Conservation (phyloP, 2,329 filamentous ascomycete genomes). For the Pseudogymnoascus sp. region DNA sequence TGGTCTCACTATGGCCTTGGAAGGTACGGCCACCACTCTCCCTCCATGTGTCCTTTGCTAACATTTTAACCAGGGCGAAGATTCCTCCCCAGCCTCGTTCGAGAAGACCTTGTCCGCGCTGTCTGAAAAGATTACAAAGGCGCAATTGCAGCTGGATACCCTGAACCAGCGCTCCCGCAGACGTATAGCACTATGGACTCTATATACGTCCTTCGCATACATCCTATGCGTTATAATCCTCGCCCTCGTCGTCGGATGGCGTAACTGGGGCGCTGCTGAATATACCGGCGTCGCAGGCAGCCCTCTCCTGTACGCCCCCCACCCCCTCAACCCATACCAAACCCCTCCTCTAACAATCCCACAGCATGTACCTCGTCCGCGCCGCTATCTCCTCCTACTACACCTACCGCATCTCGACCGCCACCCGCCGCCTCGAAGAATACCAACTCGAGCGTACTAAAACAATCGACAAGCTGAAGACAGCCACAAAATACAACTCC, state of each 20-base stretch:
- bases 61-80: constrained; percentile 51
- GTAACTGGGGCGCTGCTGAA: constrained; percentile 67
- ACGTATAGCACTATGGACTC: constrained; percentile 75
- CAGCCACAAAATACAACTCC: constrained; percentile 91
- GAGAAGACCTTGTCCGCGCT: constrained; percentile 83
- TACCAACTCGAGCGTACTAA: constrained; percentile 71
- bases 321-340: not conserved
- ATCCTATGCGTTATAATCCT: constrained; percentile 78
- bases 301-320: constrained; percentile 61
- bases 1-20: constrained; percentile 86
- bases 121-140: constrained; percentile 71
- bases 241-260: constrained; percentile 75
- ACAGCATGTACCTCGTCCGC: constrained; percentile 72
- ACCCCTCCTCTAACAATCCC: constrained; percentile 14
- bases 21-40: constrained; percentile 44
- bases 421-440: constrained; percentile 62
- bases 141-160: constrained; percentile 65
- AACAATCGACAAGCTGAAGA: constrained; percentile 91
- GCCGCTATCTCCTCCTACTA: constrained; percentile 62
- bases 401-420: constrained; percentile 68
- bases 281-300: constrained; percentile 72
- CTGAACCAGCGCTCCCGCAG: constrained; percentile 67
- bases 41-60: not conserved
- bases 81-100: constrained; percentile 80
- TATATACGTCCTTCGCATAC: constrained; percentile 87